Percentiles rank a stretch among this genome's conserved stretches.
phyloP scores from a whole-genome alignment of 768 basidiomycete species.

The Tylopilus plumbeoviolaceoides region DNA sequence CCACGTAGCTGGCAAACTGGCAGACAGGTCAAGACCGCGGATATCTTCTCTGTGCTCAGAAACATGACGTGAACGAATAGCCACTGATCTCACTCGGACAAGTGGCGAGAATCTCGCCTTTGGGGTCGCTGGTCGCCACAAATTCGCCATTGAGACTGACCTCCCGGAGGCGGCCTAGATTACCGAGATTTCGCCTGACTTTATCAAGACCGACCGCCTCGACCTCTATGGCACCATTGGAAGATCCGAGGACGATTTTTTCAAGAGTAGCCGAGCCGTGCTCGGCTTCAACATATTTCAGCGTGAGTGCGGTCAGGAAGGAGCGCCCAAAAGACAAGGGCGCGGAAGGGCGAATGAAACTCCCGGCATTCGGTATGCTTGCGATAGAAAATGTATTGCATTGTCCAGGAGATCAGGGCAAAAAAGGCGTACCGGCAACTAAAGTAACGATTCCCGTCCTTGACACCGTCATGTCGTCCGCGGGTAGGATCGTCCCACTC shows the following conservation, averaged over 20 bases:
- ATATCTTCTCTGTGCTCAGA: slow-evolving; percentile 47
- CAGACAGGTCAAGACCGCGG: slow-evolving; percentile 77
- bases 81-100: slow-evolving; percentile 59
- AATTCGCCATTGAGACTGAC: slow-evolving; percentile 72
- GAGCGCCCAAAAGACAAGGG: slow-evolving; percentile 55
- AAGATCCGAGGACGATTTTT: slow-evolving; percentile 72
- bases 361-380: slow-evolving; percentile 64
- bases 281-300: slow-evolving; percentile 72
- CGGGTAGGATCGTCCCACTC: slow-evolving; percentile 89
- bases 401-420: slow-evolving; percentile 10
- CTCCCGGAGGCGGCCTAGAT: slow-evolving; percentile 65
- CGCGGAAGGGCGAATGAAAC: slow-evolving; percentile 74
- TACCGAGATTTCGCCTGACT: slow-evolving; percentile 64
- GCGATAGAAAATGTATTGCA: slow-evolving; percentile 7
- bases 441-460: slow-evolving; percentile 79
- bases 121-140: slow-evolving; percentile 50
- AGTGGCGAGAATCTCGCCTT: slow-evolving; percentile 48
- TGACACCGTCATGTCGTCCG: slow-evolving; percentile 85
- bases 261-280: slow-evolving; percentile 54
- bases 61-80: slow-evolving; percentile 4
- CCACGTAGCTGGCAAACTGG: slow-evolving; percentile 73
- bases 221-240: slow-evolving; percentile 77
- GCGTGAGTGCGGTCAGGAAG: slow-evolving; percentile 68
- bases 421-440: slow-evolving; percentile 54
- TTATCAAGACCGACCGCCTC: slow-evolving; percentile 83